Evolutionary conservation across 768 basidiomycete species (phyloP).

Genomic region (Naematelia encephala): DNA sequence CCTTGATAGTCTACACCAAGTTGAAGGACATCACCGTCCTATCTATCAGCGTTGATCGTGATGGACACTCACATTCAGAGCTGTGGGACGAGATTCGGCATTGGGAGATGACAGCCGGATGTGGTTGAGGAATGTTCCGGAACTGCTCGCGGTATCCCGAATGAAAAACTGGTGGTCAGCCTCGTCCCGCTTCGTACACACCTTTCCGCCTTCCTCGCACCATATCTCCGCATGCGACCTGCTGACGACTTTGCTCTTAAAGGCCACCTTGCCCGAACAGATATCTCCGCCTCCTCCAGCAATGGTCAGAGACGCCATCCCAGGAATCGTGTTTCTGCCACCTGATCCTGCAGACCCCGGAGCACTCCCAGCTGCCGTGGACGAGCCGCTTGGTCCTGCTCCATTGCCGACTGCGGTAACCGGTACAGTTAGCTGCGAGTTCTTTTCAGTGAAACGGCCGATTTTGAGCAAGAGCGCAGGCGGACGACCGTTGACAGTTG

Average conservation of each 20-base stretch:
- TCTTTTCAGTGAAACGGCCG: conserved; percentile 83
- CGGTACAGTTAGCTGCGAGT: conserved; percentile 5
- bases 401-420: conserved; percentile 46
- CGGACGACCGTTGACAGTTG: conserved; percentile 25
- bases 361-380: no score
- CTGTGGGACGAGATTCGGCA: conserved; percentile 69
- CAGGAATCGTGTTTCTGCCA: neutral
- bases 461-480: conserved; percentile 62
- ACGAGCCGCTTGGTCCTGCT: conserved; percentile 8
- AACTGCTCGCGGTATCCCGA: conserved; percentile 80
- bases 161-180: conserved; percentile 66
- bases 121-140: conserved; percentile 94
- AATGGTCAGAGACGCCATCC: conserved; percentile 17
- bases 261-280: conserved; percentile 80
- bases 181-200: conserved; percentile 22
- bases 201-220: conserved; percentile 57
- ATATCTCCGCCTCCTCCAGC: conserved; percentile 50
- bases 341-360: neutral
- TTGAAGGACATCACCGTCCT: conserved; percentile 88
- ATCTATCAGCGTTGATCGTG: neutral
- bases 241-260: conserved; percentile 92
- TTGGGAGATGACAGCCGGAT: conserved; percentile 80
- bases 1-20: conserved; percentile 98
- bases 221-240: conserved; percentile 93
- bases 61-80: conserved; percentile 57